These are phyloP conservation scores for Clavariopsis aquatica DNA, from an alignment of 495 filamentous ascomycete species.

Conservation along the genomic window DNA sequence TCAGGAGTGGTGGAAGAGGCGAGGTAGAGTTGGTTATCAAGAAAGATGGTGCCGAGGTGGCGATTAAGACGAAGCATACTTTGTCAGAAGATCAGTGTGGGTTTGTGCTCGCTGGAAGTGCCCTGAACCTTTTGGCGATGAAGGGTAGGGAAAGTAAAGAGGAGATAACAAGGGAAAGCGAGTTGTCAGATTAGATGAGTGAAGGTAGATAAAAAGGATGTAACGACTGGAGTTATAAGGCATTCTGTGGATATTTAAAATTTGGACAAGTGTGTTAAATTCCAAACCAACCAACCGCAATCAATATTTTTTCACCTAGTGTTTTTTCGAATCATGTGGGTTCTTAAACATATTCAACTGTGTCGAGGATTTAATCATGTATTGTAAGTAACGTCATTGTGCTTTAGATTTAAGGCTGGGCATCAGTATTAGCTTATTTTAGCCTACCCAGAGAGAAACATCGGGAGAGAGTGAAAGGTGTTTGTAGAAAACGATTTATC, in stretches of 20 bases:
- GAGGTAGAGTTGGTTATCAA: conserved; percentile 67
- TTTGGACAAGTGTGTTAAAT: too few species aligned
- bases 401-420: too few species aligned
- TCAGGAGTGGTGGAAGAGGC: conserved; percentile 77
- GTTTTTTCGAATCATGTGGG: too few species aligned
- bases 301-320: too few species aligned
- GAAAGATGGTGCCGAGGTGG: conserved; percentile 60
- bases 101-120: conserved; percentile 92
- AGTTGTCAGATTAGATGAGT: conserved; percentile 35
- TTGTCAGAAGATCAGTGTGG: conserved; percentile 83
- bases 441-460: too few species aligned
- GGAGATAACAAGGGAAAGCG: conserved; percentile 34
- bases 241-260: neutral
- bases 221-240: neutral
- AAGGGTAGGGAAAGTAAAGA: conserved; percentile 41
- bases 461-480: too few species aligned
- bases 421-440: too few species aligned
- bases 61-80: conserved; percentile 70
- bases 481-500: too few species aligned
- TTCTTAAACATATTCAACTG: too few species aligned
- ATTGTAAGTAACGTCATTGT: too few species aligned
- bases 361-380: too few species aligned
- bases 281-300: too few species aligned
- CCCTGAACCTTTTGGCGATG: conserved; percentile 81
- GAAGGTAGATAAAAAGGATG: neutral